Percentiles rank a stretch among this genome's conserved stretches.
Conservation (phyloP, 2,329 filamentous ascomycete species). For the Lasiodiplodia hormozganensis region DNA sequence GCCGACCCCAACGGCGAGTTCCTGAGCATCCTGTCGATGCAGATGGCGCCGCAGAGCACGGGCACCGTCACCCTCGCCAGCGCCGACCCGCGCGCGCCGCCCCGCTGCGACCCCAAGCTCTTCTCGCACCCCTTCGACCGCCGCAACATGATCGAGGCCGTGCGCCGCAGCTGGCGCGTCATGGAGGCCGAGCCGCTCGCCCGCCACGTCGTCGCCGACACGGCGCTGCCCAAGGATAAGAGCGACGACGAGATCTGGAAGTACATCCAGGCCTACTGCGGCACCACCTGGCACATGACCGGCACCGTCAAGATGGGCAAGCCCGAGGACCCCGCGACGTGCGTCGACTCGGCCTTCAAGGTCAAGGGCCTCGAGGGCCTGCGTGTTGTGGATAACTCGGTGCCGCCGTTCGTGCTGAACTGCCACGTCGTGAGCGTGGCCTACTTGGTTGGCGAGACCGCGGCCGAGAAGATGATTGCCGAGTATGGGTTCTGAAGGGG, state of each 20-base stretch:
- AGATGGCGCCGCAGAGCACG: slow-evolving; percentile 57
- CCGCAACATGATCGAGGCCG: slow-evolving; percentile 56
- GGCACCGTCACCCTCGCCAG: slow-evolving; percentile 63
- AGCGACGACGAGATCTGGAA: slow-evolving; percentile 60
- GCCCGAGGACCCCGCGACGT: slow-evolving; percentile 31
- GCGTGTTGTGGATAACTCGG: slow-evolving; percentile 39
- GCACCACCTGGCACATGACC: slow-evolving; percentile 63
- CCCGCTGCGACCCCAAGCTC: slow-evolving; percentile 62
- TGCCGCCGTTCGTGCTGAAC: slow-evolving; percentile 33
- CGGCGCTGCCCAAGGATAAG: slow-evolving; percentile 41
- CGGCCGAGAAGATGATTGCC: slow-evolving; percentile 41
- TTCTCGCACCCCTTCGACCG: slow-evolving; percentile 63
- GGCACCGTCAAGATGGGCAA: slow-evolving; percentile 64
- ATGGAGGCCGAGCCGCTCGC: slow-evolving; percentile 50
- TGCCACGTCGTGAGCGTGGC: slow-evolving; percentile 32
- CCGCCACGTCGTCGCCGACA: slow-evolving; percentile 49
- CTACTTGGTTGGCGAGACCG: slow-evolving; percentile 45
- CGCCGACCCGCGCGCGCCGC: slow-evolving; percentile 57
- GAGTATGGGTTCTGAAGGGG: slow-evolving; percentile 36
- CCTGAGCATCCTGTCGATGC: slow-evolving; percentile 49
- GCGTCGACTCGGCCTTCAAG: slow-evolving; percentile 34
- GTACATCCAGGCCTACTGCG: slow-evolving; percentile 53
- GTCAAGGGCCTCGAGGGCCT: slow-evolving; percentile 36
- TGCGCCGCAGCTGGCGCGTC: slow-evolving; percentile 52
- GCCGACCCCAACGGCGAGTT: slow-evolving; percentile 41